A percentile compares a stretch with the other conserved stretches of the same genome.
phyloP scores from a whole-genome alignment of 495 filamentous ascomycete genomes.

The Penicillium nucicola region DNA sequence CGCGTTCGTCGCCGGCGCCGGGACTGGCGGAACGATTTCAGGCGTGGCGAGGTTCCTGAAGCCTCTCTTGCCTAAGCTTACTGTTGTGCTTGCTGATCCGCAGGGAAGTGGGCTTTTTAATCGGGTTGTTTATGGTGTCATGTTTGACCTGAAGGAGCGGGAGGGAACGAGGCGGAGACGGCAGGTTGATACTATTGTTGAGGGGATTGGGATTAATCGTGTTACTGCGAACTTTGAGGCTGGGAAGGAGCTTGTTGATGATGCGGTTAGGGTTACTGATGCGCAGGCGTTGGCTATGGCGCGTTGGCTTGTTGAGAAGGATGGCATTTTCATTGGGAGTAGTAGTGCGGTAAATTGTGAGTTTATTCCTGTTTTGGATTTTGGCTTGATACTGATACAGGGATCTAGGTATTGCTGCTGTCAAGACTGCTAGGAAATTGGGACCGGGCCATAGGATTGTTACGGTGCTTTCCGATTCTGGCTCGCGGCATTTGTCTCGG shows the following conservation, averaged over 20 bases:
- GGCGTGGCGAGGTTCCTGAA: constrained; percentile 84
- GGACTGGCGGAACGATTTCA: constrained; percentile 90
- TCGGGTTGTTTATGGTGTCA: constrained; percentile 84
- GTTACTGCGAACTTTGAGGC: constrained; percentile 89
- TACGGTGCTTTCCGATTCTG: constrained; percentile 89
- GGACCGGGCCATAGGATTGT: constrained; percentile 80
- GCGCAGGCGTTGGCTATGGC: constrained; percentile 91
- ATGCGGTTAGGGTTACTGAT: constrained; percentile 89
- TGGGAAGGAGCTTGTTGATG: constrained; percentile 78
- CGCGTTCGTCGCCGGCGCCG: constrained; percentile 93
- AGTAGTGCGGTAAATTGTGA: constrained; percentile 92
- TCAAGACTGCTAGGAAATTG: constrained; percentile 69
- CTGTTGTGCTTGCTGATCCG: constrained; percentile 86
- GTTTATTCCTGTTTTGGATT: constrained; percentile 20
- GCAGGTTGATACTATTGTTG: constrained; percentile 94
- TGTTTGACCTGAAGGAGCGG: constrained; percentile 84
- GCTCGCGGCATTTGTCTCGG: constrained; percentile 85
- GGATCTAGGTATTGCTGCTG: constrained; percentile 69
- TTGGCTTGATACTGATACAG: constrained; percentile 3
- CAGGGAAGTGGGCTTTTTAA: constrained; percentile 94
- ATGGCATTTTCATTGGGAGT: constrained; percentile 92
- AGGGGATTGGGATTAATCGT: constrained; percentile 93
- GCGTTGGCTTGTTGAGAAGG: constrained; percentile 89
- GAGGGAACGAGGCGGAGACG: constrained; percentile 85
- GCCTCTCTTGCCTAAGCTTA: constrained; percentile 56